A percentile compares a stretch with the other conserved stretches of the same genome.
These are phyloP conservation scores for Agapanthus africanus DNA, from an alignment of 106 monocot species.

Conservation along the genomic window DNA sequence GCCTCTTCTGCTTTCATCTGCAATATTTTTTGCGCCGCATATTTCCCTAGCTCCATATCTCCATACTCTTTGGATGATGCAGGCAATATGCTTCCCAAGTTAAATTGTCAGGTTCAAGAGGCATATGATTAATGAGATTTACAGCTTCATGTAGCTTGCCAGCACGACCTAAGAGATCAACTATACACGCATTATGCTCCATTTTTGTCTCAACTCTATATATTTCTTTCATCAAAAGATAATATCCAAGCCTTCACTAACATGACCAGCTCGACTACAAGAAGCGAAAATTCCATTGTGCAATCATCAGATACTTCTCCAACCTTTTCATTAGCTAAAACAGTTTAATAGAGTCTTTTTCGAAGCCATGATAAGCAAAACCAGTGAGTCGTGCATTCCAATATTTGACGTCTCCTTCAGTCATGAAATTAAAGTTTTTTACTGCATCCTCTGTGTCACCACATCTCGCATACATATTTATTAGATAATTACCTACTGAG, in stretches of 20 bases:
- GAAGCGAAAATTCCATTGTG: conserved; percentile 46
- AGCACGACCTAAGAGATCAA: conserved; percentile 54
- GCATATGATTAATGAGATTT: conserved; percentile 38
- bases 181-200: conserved; percentile 66
- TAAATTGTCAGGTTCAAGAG: conserved; percentile 31
- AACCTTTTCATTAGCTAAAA: conserved; percentile 46
- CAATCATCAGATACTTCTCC: conserved; percentile 42
- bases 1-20: conserved; percentile 29
- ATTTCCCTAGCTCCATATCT: conserved; percentile 27
- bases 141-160: conserved; percentile 47
- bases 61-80: conserved; percentile 55
- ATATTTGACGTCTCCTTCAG: conserved; percentile 28
- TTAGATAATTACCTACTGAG: conserved; percentile 53
- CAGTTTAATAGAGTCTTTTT: conserved; percentile 30
- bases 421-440: conserved; percentile 33
- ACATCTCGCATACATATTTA: conserved; percentile 71
- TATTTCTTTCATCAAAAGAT: conserved; percentile 33
- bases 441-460: conserved; percentile 32
- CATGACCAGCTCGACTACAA: conserved; percentile 45
- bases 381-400: conserved; percentile 66
- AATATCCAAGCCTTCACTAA: conserved; percentile 40
- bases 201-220: conserved; percentile 40
- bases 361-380: conserved; percentile 46
- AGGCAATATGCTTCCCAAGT: conserved; percentile 59
- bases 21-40: conserved; percentile 46